Evolutionary conservation across 352 stramenopile species (phyloP).

Genomic region (Phytophthora europaea): DNA sequence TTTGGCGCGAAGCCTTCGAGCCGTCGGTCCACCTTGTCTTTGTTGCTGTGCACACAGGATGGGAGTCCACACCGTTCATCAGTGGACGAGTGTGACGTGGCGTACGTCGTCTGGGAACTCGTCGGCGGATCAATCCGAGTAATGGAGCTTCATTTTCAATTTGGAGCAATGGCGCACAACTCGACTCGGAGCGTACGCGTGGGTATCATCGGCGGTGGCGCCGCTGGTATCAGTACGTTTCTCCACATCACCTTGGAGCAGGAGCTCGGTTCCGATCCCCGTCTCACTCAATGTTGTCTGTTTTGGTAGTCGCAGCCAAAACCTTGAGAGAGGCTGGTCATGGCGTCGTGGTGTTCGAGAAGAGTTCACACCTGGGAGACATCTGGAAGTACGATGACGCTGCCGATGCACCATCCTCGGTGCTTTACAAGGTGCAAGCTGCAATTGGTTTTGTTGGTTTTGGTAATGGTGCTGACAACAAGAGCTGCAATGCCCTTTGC

Average conservation of each 20-base stretch:
- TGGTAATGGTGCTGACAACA: neutral
- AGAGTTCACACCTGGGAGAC: constrained; percentile 56
- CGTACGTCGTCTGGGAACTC: neutral
- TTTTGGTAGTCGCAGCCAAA: constrained; percentile 61
- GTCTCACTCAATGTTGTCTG: constrained; percentile 20
- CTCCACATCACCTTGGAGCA: neutral
- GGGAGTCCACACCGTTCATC: neutral
- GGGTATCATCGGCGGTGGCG: constrained; percentile 73
- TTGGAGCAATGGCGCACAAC: constrained; percentile 28
- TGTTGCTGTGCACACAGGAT: constrained; percentile 30
- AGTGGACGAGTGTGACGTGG: constrained; percentile 5
- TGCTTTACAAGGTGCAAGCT: constrained; percentile 69
- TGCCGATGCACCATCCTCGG: constrained; percentile 46
- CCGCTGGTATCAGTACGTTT: constrained; percentile 72
- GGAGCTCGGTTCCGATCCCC: neutral
- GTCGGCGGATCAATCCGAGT: neutral
- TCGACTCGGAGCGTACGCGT: constrained; percentile 46
- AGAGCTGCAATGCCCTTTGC: neutral
- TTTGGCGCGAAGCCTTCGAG: too few relatives aligned
- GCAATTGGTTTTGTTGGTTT: neutral
- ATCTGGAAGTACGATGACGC: constrained; percentile 80
- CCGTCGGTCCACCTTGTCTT: constrained; percentile 34
- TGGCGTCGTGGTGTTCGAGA: constrained; percentile 74
- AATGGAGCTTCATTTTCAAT: constrained; percentile 24
- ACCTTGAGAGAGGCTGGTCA: constrained; percentile 63